Evolutionary conservation across 1,284 basidiomycete genomes (phyloP).

Genomic region (Mycena sp.): DNA sequence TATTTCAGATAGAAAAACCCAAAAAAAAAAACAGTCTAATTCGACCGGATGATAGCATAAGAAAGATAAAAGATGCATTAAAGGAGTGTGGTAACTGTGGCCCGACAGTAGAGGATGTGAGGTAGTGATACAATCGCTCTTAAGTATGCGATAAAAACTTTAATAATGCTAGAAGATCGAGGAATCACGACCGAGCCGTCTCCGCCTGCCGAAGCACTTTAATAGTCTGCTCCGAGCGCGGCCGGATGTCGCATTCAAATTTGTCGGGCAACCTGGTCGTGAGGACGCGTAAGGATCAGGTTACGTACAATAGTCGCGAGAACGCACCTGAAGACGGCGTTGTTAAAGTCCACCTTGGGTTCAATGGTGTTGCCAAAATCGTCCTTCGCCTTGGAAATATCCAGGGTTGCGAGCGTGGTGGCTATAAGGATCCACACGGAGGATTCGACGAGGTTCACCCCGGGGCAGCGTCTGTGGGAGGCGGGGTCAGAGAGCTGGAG

Average conservation of each 20-base stretch:
- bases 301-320: not conserved
- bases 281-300: constrained; percentile 1
- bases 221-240: constrained; percentile 57
- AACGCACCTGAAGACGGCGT: constrained; percentile 53
- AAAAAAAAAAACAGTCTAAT: too few species aligned
- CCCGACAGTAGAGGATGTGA: constrained; percentile 10
- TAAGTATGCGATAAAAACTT: constrained; percentile 33
- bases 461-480: constrained; percentile 38
- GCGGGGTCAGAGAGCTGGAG: not conserved
- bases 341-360: constrained; percentile 47
- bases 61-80: not conserved
- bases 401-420: constrained; percentile 60
- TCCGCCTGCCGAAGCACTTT: constrained; percentile 48
- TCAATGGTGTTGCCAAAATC: constrained; percentile 35
- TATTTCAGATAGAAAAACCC: too few species aligned
- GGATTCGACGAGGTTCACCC: constrained; percentile 60
- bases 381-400: constrained; percentile 55
- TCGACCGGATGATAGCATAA: not conserved
- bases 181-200: constrained; percentile 6
- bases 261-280: constrained; percentile 52
- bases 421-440: constrained; percentile 62
- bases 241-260: constrained; percentile 57
- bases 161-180: not conserved
- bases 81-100: constrained; percentile 19
- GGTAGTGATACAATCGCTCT: constrained; percentile 24